These are phyloP conservation scores for Sphagnum magellanicum DNA, from an alignment of 228 moss, liverwort and hornwort species.

Conservation along the genomic window DNA sequence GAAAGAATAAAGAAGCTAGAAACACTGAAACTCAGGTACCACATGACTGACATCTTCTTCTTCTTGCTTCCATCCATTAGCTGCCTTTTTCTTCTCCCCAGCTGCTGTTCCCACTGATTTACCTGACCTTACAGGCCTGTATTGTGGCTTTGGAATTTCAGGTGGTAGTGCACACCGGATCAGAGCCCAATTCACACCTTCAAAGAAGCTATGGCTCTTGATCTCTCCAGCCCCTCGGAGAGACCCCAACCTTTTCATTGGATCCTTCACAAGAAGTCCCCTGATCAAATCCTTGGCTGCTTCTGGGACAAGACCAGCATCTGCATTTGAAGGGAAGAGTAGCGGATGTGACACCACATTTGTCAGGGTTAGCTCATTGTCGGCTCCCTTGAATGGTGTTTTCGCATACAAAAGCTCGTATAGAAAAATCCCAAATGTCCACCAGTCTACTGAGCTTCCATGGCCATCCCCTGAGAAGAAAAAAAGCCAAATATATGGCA, in stretches of 20 bases:
- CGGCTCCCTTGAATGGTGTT: conserved; percentile 88
- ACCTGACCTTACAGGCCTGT: no score
- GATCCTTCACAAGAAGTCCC: conserved; percentile 78
- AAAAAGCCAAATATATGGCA: not conserved
- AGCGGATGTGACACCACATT: conserved; percentile 70
- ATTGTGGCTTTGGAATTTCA: conserved; percentile 61
- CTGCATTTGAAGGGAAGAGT: conserved; percentile 61
- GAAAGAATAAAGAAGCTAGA: conserved; percentile 8
- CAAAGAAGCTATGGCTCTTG: conserved; percentile 83
- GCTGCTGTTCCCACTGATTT: conserved; percentile 32
- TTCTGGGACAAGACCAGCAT: conserved; percentile 37
- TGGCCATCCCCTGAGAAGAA: conserved; percentile 65
- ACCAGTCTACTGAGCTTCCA: conserved; percentile 95
- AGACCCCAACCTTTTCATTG: conserved; percentile 68
- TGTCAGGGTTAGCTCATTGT: conserved; percentile 70
- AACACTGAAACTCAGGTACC: conserved; percentile 41
- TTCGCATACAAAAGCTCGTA: conserved; percentile 83
- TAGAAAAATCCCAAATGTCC: conserved; percentile 95
- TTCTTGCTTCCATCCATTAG: conserved; percentile 13
- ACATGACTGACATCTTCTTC: not conserved
- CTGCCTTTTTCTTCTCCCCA: conserved; percentile 32
- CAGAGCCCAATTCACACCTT: conserved; percentile 90
- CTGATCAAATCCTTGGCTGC: conserved; percentile 76
- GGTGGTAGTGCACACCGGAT: conserved; percentile 89
- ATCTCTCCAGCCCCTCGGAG: conserved; percentile 81